phyloP scores from a whole-genome alignment of 768 basidiomycete genomes.

The Leucocoprinus leucothites region DNA sequence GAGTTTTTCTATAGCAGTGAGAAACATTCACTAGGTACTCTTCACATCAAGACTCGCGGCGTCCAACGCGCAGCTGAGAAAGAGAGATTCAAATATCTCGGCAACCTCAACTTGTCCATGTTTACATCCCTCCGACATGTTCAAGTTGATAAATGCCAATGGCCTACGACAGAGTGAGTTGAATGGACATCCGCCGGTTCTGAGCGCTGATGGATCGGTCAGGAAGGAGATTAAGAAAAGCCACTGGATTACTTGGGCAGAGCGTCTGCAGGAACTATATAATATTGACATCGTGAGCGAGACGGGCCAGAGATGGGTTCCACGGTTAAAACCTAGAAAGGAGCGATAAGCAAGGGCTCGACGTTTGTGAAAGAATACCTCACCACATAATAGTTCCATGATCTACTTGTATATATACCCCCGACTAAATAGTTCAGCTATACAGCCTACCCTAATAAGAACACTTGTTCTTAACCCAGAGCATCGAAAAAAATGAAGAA shows the following conservation, averaged over 20 bases:
- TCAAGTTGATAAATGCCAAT: neutral
- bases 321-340: neutral
- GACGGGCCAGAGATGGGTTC: neutral
- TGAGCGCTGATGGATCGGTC: neutral
- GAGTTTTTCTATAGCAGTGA: conserved; percentile 9
- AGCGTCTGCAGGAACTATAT: conserved; percentile 2
- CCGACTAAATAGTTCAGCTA: no score
- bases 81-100: conserved; percentile 8
- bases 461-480: no score
- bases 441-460: no score
- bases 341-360: neutral
- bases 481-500: no score
- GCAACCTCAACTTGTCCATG: conserved; percentile 3
- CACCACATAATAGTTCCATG: no score
- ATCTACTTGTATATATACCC: no score
- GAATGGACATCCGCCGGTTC: neutral
- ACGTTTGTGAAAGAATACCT: no score
- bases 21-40: neutral
- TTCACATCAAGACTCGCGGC: neutral
- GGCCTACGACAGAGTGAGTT: conserved; percentile 4
- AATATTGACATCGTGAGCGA: neutral
- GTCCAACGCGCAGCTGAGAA: conserved; percentile 1
- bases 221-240: conserved; percentile 4
- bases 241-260: conserved; percentile 4
- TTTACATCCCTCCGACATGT: conserved; percentile 2